Conservation (phyloP, 768 basidiomycete genomes). For the Rhodotorula kratochvilovae region DNA sequence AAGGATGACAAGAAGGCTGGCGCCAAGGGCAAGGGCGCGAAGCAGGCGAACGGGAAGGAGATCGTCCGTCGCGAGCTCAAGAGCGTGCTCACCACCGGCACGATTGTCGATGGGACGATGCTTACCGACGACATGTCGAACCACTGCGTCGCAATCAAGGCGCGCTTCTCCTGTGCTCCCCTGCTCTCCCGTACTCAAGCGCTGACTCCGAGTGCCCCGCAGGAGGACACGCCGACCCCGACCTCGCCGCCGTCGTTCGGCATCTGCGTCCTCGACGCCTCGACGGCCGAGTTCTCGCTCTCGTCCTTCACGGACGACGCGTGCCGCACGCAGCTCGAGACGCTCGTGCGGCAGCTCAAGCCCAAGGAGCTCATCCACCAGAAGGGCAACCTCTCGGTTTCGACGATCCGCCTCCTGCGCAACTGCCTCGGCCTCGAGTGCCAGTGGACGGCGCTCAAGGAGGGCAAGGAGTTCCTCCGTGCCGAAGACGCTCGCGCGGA, state of each 20-base stretch:
- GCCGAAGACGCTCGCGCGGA: conserved; percentile 66
- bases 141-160: conserved; percentile 84
- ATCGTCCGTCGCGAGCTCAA: conserved; percentile 88
- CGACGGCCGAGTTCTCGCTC: conserved; percentile 91
- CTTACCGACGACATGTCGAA: conserved; percentile 89
- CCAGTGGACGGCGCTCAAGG: conserved; percentile 79
- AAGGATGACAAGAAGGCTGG: conserved; percentile 62
- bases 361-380: conserved; percentile 39
- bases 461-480: conserved; percentile 70
- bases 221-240: conserved; percentile 36
- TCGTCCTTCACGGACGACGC: conserved; percentile 86
- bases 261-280: conserved; percentile 83
- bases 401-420: conserved; percentile 77
- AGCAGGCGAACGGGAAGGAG: conserved; percentile 52
- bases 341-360: conserved; percentile 79
- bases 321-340: conserved; percentile 87
- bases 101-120: conserved; percentile 82
- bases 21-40: conserved; percentile 47
- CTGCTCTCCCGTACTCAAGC: not conserved
- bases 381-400: conserved; percentile 78
- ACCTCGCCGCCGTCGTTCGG: conserved; percentile 58
- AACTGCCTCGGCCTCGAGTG: conserved; percentile 71
- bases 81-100: conserved; percentile 95
- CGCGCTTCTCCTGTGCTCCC: conserved; percentile 26
- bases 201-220: not conserved